These are phyloP conservation scores for Ramaria rubella DNA, from an alignment of 768 basidiomycete species.

Conservation along the genomic window DNA sequence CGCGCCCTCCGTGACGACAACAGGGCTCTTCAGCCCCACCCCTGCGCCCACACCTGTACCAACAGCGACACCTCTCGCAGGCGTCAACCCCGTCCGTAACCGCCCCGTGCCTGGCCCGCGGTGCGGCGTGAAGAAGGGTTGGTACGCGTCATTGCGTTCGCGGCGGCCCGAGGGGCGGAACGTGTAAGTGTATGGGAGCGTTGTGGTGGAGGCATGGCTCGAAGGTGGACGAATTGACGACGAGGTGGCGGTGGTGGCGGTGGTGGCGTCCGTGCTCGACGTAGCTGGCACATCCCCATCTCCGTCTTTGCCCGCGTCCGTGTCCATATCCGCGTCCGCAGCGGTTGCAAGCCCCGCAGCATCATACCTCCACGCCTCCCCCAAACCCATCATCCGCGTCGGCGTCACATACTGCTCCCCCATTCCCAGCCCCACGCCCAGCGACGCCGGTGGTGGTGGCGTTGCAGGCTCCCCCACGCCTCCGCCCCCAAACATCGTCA, in stretches of 20 bases:
- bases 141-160: conserved; percentile 5
- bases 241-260: neutral
- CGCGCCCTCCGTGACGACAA: neutral
- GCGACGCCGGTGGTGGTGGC: too few species aligned
- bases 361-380: neutral
- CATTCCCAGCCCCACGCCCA: too few species aligned
- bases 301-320: neutral
- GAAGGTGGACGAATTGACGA: neutral
- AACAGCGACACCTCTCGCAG: neutral
- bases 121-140: conserved; percentile 7
- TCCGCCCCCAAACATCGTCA: too few species aligned
- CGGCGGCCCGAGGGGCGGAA: neutral
- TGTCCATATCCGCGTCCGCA: neutral
- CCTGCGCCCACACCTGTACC: too few species aligned
- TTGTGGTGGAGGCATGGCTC: neutral
- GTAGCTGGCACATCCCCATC: too few species aligned
- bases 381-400: too few species aligned
- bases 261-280: too few species aligned
- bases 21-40: neutral
- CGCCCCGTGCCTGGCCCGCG: neutral
- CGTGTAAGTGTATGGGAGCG: neutral
- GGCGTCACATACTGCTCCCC: conserved; percentile 1
- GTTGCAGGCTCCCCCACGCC: too few species aligned
- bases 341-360: too few species aligned
- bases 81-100: conserved; percentile 3